Percentiles rank a stretch among this genome's conserved stretches.
Evolutionary conservation across 2,329 filamentous ascomycete genomes (phyloP).

Genomic region (Alternaria consortialis): DNA sequence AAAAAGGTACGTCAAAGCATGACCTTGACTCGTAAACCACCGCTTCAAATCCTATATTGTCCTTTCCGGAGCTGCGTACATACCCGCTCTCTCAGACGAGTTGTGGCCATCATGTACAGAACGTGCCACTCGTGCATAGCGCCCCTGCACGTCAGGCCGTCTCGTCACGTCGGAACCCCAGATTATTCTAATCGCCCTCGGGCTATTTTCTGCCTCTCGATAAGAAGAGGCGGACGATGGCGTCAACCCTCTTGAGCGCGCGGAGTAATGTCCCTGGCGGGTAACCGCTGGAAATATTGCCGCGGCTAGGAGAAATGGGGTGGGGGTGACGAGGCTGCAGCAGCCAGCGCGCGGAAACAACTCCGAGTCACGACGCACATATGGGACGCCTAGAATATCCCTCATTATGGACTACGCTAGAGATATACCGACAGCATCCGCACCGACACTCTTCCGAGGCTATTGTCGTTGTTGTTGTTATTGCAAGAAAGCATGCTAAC

Average conservation of each 20-base stretch:
- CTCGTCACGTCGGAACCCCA: constrained; percentile 28
- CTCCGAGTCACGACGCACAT: constrained; percentile 11
- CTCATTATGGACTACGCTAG: not conserved
- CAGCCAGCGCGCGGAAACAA: not conserved
- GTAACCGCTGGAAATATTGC: constrained; percentile 8
- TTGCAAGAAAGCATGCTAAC: constrained; percentile 18
- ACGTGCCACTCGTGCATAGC: constrained; percentile 10
- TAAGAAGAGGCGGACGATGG: constrained; percentile 3
- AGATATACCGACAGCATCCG: constrained; percentile 2
- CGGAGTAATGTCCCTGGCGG: constrained; percentile 15
- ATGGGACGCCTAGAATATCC: not conserved
- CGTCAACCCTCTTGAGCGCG: constrained; percentile 1
- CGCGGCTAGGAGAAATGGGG: constrained; percentile 16
- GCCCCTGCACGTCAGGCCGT: constrained; percentile 26
- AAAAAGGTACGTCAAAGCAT: constrained; percentile 42
- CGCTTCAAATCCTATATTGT: not conserved
- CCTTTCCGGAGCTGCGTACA: constrained; percentile 16
- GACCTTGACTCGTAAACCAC: constrained; percentile 8
- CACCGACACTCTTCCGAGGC: constrained; percentile 4
- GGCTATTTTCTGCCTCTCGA: constrained; percentile 12
- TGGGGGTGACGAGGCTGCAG: constrained; percentile 22
- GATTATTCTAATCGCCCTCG: constrained; percentile 15
- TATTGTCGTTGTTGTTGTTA: constrained; percentile 1
- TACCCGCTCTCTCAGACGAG: constrained; percentile 20
- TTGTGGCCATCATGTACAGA: constrained; percentile 12